phyloP scores from a whole-genome alignment of 345 rosid species.

The Eucalyptus lansdowneana region DNA sequence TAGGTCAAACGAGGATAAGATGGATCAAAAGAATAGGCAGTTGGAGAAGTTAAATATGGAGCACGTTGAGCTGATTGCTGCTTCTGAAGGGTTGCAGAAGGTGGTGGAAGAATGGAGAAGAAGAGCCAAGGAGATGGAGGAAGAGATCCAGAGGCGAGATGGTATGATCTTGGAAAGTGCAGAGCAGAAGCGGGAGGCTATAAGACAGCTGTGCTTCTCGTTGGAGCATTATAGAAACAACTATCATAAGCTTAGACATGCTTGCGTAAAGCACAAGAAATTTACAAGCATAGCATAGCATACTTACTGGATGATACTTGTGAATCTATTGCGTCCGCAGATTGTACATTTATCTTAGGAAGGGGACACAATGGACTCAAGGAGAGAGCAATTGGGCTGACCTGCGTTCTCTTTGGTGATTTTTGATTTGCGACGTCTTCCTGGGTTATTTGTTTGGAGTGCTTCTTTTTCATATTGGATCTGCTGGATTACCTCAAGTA shows the following conservation, averaged over 20 bases:
- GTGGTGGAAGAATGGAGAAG: slow-evolving; percentile 14
- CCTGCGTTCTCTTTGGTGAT: background rate
- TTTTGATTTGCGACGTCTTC: background rate
- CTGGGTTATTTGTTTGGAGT: background rate
- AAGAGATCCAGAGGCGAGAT: slow-evolving; percentile 37
- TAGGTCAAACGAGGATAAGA: slow-evolving; percentile 15
- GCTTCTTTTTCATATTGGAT: background rate
- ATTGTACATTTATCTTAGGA: background rate
- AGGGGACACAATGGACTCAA: background rate
- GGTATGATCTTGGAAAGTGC: slow-evolving; percentile 29
- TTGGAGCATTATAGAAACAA: slow-evolving; percentile 48
- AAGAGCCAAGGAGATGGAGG: slow-evolving; percentile 26
- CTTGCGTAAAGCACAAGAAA: slow-evolving; percentile 13
- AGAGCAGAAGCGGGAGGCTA: slow-evolving; percentile 65
- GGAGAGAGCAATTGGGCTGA: background rate
- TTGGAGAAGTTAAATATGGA: slow-evolving; percentile 34
- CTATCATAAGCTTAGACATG: slow-evolving; percentile 35
- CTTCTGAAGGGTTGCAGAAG: slow-evolving; percentile 7
- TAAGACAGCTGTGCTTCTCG: slow-evolving; percentile 60
- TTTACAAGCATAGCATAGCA: background rate
- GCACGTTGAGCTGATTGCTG: slow-evolving; percentile 21
- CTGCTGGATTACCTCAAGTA: background rate
- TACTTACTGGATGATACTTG: background rate
- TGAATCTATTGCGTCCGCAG: background rate
- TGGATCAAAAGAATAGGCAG: slow-evolving; percentile 32